Evolutionary conservation across 2,329 filamentous ascomycete species (phyloP), one percentile per base, ranked within the genome.

Genomic region (Xenoacremonium recifei): DNA sequence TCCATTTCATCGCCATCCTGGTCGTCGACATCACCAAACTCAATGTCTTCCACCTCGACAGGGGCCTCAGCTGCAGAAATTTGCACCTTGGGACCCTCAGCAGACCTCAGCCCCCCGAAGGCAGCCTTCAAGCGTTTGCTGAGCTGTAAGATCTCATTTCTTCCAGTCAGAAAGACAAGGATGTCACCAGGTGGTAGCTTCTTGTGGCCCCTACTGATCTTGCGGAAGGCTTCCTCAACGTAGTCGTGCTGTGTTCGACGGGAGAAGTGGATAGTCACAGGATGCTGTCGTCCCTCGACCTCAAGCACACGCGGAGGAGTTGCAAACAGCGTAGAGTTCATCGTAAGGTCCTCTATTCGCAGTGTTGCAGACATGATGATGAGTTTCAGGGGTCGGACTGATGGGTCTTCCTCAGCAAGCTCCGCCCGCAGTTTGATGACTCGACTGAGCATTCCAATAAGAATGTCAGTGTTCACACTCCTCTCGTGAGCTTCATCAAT

Each of bases 331-430:
- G 77, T 83, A 7, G 80, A 70, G 58, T 99, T 97, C 59, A 89
- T 80, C 0, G 89, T 89, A 54, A 99, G 87, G 59, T 97, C 92
- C 11, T 89, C 87, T 34, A 97, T 88, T 45, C 90, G 79, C 23
- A 99, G 73, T 3, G 93, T 99, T 32, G 93, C 93, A 45, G 92
- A 97, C 95, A 99, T 99, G 67, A 99, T 95, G 45, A 99, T 81
- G 7, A 99, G 76, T 67, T 97, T 99, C 39, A 99, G 68, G 0
- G 91, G 90, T 50, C 83, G 85, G 20, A 87, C 69, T 1, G 79
- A 78, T 0, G 84, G 70, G 46, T 93, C 80, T 62, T 93, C 85
- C 46, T 78, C 71, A 6, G 80, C 80, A 68, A 96, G 77, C 29
- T 89, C 80, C 39, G 85, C 79, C 45, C 93, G 80, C 40, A 96